Evolutionary conservation across 139 green algal species (phyloP).

Genomic region (Yamagishiella unicocca): DNA sequence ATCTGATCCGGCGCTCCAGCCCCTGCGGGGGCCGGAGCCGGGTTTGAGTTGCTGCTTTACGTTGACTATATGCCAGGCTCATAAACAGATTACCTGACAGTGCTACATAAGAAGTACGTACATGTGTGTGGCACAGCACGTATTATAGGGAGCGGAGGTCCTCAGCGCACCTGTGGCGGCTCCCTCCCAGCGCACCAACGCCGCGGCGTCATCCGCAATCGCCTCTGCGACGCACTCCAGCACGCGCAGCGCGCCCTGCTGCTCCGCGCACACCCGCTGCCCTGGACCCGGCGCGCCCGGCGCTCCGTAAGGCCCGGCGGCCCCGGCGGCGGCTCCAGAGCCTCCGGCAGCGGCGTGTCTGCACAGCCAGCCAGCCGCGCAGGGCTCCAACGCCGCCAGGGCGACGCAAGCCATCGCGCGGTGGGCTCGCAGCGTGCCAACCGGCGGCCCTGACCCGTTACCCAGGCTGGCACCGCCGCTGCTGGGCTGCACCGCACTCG

Average conservation of each 20-base stretch:
- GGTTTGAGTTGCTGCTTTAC: too few relatives aligned
- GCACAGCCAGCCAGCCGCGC: not conserved
- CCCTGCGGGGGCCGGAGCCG: not conserved
- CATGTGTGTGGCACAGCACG: not conserved
- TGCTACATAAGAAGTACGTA: too few relatives aligned
- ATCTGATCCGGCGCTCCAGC: not conserved
- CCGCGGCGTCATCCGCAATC: constrained; percentile 7
- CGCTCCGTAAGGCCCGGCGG: not conserved
- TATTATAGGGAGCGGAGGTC: not conserved
- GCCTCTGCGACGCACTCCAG: constrained; percentile 5
- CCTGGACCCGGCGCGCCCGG: not conserved
- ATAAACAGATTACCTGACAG: too few relatives aligned
- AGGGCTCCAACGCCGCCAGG: constrained; percentile 8
- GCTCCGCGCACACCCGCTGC: not conserved
- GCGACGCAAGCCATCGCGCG: not conserved
- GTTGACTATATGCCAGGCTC: too few relatives aligned
- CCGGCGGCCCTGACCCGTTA: not conserved
- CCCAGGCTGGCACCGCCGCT: not conserved
- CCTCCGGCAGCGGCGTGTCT: not conserved
- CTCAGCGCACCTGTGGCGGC: not conserved
- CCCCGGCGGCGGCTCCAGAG: not conserved
- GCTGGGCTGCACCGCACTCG: not conserved
- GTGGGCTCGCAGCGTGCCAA: not conserved
- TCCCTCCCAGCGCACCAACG: constrained; percentile 13
- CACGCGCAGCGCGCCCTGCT: constrained; percentile 7